phyloP scores from a whole-genome alignment of 257 asterid genomes.

The Fraxinus americana region DNA sequence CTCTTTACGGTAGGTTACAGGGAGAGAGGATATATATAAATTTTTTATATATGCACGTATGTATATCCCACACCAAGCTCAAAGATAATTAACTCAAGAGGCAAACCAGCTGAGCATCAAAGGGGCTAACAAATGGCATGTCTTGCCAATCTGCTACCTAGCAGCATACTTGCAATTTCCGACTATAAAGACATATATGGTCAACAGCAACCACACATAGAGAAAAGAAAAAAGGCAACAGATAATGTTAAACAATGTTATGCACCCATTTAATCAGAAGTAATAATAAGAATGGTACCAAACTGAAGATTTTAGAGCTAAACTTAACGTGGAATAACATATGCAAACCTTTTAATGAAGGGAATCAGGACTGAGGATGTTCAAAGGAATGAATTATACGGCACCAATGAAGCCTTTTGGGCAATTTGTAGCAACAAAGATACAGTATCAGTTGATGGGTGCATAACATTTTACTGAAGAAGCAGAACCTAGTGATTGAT shows the following conservation, averaged over 20 bases:
- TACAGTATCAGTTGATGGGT: neutral
- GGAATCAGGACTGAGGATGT: neutral
- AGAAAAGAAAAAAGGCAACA: neutral
- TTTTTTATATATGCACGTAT: neutral
- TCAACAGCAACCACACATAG: neutral
- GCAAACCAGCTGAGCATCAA: neutral
- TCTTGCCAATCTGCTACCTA: neutral
- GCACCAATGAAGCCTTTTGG: neutral
- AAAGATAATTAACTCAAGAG: neutral
- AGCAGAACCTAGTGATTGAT: neutral
- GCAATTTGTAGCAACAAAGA: neutral
- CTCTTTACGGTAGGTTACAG: neutral
- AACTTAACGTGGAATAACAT: neutral
- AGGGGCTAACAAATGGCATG: neutral
- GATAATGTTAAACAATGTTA: neutral
- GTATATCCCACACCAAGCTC: neutral
- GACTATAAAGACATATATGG: neutral
- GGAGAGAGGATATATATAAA: neutral
- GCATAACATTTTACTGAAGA: neutral
- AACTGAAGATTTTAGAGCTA: neutral
- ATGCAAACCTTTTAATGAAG: neutral
- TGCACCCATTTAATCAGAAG: neutral
- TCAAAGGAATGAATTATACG: neutral
- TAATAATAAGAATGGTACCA: neutral
- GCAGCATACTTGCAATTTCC: neutral